Conservation (phyloP, 768 basidiomycete species). For the Porpolomopsis calyptriformis region DNA sequence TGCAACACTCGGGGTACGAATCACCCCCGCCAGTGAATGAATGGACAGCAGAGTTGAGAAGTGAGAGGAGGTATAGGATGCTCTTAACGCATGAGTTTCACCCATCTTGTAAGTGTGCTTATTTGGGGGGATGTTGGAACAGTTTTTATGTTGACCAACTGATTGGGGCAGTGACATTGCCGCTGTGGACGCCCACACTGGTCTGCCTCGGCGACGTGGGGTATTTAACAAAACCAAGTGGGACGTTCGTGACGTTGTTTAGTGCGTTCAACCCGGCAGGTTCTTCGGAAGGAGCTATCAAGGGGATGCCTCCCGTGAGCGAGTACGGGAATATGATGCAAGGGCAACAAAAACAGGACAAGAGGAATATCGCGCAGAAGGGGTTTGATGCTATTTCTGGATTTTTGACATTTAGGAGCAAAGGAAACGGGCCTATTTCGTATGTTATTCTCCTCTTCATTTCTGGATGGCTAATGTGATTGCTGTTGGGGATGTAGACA, state of each 20-base stretch:
- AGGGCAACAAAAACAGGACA: constrained; percentile 42
- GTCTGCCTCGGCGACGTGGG: constrained; percentile 67
- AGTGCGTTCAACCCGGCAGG: constrained; percentile 51
- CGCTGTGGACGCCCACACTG: constrained; percentile 59
- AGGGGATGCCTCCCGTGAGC: constrained; percentile 44
- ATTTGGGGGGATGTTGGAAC: constrained; percentile 4
- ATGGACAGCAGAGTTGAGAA: constrained; percentile 29
- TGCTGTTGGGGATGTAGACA: constrained; percentile 21
- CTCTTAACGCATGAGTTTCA: constrained; percentile 61
- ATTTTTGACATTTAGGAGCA: constrained; percentile 35
- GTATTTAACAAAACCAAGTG: constrained; percentile 57
- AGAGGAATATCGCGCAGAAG: constrained; percentile 47
- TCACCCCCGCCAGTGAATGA: constrained; percentile 31
- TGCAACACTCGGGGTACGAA: constrained; percentile 25
- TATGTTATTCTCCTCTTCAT: constrained; percentile 18
- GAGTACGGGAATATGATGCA: constrained; percentile 52
- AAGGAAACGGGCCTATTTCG: constrained; percentile 26
- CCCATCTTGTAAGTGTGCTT: constrained; percentile 40
- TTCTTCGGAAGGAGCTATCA: constrained; percentile 32
- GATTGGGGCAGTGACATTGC: constrained; percentile 38
- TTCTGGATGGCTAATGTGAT: constrained; percentile 10
- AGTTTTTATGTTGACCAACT: background rate
- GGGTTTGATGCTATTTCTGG: constrained; percentile 46
- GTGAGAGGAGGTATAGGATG: constrained; percentile 62
- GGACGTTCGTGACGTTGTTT: constrained; percentile 61